Percentiles rank a stretch among this genome's conserved stretches.
phyloP scores from a whole-genome alignment of 305 asterid genomes.

The Ajuga reptans region DNA sequence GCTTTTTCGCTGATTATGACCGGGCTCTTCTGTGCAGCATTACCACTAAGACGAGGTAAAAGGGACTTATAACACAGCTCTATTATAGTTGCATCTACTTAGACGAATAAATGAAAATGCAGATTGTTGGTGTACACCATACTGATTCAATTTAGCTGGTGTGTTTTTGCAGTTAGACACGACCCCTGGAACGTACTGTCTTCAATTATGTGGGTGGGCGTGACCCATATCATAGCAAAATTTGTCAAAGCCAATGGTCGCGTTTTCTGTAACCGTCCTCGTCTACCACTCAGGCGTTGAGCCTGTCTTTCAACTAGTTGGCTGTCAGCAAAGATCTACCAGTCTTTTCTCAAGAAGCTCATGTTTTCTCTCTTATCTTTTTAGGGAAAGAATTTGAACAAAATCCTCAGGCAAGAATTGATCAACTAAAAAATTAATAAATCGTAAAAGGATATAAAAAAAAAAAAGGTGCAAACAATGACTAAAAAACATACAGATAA shows the following conservation, averaged over 20 bases:
- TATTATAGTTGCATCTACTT: not conserved
- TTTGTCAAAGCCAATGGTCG: constrained; percentile 68
- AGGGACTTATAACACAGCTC: not conserved
- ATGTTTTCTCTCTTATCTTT: not conserved
- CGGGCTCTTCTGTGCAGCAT: constrained; percentile 48
- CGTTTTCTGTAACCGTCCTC: constrained; percentile 82
- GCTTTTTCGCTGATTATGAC: constrained; percentile 51
- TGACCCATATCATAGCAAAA: constrained; percentile 52
- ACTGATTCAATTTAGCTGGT: not conserved
- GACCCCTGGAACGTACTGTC: constrained; percentile 48
- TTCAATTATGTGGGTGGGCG: constrained; percentile 68
- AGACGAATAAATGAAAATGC: too few relatives aligned
- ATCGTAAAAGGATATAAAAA: not conserved
- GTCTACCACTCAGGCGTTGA: constrained; percentile 57
- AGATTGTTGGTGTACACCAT: too few relatives aligned
- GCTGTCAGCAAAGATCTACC: not conserved
- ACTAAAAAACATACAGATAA: not conserved
- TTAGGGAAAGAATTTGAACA: not conserved
- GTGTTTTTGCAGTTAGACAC: constrained; percentile 39
- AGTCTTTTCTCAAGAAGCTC: not conserved
- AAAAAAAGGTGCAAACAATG: not conserved
- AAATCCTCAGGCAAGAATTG: not conserved
- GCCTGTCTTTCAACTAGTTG: not conserved
- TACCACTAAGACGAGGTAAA: constrained; percentile 66
- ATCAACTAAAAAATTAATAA: not conserved